These are phyloP conservation scores for Xylaria sp. DNA, from an alignment of 2,329 filamentous ascomycete species.

Conservation along the genomic window DNA sequence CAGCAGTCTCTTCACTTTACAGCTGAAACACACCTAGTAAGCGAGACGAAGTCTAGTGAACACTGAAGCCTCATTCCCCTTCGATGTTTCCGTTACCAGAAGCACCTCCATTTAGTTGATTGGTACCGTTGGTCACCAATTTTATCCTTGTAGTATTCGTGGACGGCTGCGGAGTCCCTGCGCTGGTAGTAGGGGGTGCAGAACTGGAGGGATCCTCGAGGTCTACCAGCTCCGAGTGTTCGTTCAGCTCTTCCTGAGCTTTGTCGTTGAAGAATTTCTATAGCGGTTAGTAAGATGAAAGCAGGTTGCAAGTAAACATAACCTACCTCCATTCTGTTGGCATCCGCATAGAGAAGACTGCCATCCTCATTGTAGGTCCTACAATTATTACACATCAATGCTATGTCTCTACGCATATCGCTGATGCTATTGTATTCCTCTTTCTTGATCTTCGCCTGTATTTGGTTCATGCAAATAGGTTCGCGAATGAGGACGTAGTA, in stretches of 20 bases:
- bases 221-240: slow-evolving; percentile 66
- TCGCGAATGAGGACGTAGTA: slow-evolving; percentile 94
- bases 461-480: slow-evolving; percentile 96
- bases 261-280: slow-evolving; percentile 68
- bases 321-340: slow-evolving; percentile 89
- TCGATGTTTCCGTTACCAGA: slow-evolving; percentile 44
- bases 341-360: slow-evolving; percentile 91
- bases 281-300: slow-evolving; percentile 49
- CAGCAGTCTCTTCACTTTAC: not conserved
- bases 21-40: slow-evolving; percentile 6
- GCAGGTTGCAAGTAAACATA: slow-evolving; percentile 33
- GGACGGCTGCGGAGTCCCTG: slow-evolving; percentile 72
- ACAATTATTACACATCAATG: slow-evolving; percentile 88
- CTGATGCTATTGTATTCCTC: slow-evolving; percentile 87
- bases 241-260: slow-evolving; percentile 64
- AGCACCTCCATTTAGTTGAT: slow-evolving; percentile 42
- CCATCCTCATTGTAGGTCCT: slow-evolving; percentile 97
- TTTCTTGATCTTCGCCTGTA: slow-evolving; percentile 94
- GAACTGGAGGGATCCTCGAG: slow-evolving; percentile 62
- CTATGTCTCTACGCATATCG: slow-evolving; percentile 85
- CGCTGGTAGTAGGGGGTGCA: slow-evolving; percentile 65
- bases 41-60: not conserved
- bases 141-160: slow-evolving; percentile 74
- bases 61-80: slow-evolving; percentile 42
- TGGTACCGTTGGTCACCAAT: slow-evolving; percentile 57